Conservation (phyloP, 768 basidiomycete genomes). For the Pleurotus giganteus region DNA sequence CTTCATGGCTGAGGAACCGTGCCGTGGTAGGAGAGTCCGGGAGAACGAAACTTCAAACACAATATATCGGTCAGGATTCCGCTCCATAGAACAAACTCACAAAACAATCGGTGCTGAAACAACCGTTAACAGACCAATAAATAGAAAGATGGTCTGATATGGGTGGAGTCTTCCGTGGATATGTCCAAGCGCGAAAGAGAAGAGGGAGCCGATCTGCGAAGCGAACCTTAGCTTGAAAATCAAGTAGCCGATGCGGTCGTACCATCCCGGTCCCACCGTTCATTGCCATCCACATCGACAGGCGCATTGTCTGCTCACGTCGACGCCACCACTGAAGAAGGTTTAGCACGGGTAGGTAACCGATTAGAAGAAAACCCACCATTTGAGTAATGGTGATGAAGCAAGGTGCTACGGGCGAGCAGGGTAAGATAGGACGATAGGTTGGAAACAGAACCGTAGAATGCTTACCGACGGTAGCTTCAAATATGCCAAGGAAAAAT, state of each 20-base stretch:
- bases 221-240: neutral
- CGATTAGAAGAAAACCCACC: conserved; percentile 15
- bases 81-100: conserved; percentile 18
- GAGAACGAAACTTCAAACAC: conserved; percentile 29
- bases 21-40: conserved; percentile 44
- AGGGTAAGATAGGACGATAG: neutral
- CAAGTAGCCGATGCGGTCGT: neutral
- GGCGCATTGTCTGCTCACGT: conserved; percentile 42
- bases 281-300: conserved; percentile 40
- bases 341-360: neutral
- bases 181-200: conserved; percentile 41
- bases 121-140: conserved; percentile 40
- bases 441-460: neutral
- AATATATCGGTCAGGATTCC: neutral
- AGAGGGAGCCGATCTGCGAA: conserved; percentile 37
- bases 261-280: conserved; percentile 42
- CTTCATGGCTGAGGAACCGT: conserved; percentile 36
- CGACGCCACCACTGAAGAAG: conserved; percentile 40
- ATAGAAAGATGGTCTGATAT: conserved; percentile 47
- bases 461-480: conserved; percentile 40
- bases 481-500: conserved; percentile 45
- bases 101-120: conserved; percentile 33
- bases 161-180: conserved; percentile 33
- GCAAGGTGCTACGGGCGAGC: conserved; percentile 31
- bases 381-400: conserved; percentile 50